These are phyloP conservation scores for Fusarium piperis DNA, from an alignment of 2,329 filamentous ascomycete species.

Conservation along the genomic window DNA sequence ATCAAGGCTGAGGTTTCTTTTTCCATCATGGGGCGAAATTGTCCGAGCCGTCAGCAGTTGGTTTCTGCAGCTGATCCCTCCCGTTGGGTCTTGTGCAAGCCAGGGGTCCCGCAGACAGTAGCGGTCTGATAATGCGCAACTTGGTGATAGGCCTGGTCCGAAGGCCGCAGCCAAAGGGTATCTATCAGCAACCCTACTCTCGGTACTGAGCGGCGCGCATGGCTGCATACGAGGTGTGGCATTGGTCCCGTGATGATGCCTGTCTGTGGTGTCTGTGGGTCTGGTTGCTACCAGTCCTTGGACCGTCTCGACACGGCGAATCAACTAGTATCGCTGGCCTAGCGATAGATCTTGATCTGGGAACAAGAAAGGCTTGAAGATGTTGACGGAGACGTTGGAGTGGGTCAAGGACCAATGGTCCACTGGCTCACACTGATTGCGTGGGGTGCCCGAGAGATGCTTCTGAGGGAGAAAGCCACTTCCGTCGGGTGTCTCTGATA, in stretches of 20 bases:
- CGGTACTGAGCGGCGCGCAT: neutral
- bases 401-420: neutral
- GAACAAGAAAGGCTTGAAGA: neutral
- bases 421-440: neutral
- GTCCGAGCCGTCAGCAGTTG: neutral
- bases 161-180: neutral
- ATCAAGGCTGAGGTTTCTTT: neutral
- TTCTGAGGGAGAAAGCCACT: constrained; percentile 1
- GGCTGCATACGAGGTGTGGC: constrained; percentile 5
- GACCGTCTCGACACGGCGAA: constrained; percentile 1
- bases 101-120: constrained; percentile 1
- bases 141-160: neutral
- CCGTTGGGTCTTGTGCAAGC: constrained; percentile 2
- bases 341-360: constrained; percentile 3
- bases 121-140: constrained; percentile 2
- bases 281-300: neutral
- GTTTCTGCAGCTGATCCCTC: neutral
- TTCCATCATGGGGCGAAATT: neutral
- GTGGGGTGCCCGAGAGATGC: neutral
- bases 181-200: neutral
- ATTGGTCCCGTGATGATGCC: constrained; percentile 36
- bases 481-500: constrained; percentile 1
- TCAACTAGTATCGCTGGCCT: neutral
- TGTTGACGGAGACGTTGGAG: neutral
- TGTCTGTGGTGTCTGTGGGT: constrained; percentile 35